phyloP scores from a whole-genome alignment of 345 rosid species.

The Diplotaxis tenuifolia region DNA sequence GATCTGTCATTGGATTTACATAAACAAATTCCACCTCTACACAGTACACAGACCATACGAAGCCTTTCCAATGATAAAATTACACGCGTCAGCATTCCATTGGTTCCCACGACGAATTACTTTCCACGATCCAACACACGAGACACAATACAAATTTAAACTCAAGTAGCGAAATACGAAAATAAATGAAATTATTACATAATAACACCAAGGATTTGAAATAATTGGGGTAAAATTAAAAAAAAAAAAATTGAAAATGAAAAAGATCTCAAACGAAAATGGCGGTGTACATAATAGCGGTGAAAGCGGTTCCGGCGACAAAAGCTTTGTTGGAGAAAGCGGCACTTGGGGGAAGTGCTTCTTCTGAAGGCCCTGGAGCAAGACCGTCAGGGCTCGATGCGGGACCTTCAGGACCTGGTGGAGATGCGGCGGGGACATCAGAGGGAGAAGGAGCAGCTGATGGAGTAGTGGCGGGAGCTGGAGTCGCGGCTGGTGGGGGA shows the following conservation, averaged over 20 bases:
- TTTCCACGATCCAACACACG: slow-evolving; percentile 9
- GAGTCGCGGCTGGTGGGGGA: slow-evolving; percentile 34
- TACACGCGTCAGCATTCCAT: slow-evolving; percentile 29
- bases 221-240: slow-evolving; percentile 14
- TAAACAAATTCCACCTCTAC: slow-evolving; percentile 10
- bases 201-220: slow-evolving; percentile 23
- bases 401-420: slow-evolving; percentile 34
- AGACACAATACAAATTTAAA: slow-evolving; percentile 1
- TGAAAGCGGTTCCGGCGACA: slow-evolving; percentile 50
- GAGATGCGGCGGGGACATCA: slow-evolving; percentile 34
- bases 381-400: slow-evolving; percentile 15
- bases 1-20: slow-evolving; percentile 26
- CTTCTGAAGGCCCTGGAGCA: slow-evolving; percentile 34
- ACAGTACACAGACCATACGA: background rate
- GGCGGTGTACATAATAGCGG: slow-evolving; percentile 49
- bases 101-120: slow-evolving; percentile 17
- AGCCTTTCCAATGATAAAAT: slow-evolving; percentile 8
- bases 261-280: slow-evolving; percentile 28
- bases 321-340: slow-evolving; percentile 39
- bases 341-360: slow-evolving; percentile 18
- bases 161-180: slow-evolving; percentile 11
- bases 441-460: slow-evolving; percentile 30
- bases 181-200: slow-evolving; percentile 35
- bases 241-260: background rate
- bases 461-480: slow-evolving; percentile 19